phyloP scores from a whole-genome alignment of 169 alveolate species.

The Cyclospora cayetanensis region DNA sequence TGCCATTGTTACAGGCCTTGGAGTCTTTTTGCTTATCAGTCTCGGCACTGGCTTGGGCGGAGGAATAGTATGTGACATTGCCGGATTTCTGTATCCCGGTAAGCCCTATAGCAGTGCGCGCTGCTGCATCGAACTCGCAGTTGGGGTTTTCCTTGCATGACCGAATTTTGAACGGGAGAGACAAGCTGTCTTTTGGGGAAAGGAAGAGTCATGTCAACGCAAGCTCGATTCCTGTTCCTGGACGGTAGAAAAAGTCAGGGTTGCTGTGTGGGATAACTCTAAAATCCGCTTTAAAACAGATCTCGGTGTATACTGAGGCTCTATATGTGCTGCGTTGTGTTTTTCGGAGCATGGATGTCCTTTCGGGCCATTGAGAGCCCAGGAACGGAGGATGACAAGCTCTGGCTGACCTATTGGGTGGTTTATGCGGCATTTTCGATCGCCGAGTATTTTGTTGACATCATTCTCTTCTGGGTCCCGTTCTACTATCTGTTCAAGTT shows the following conservation, averaged over 20 bases:
- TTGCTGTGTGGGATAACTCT: no score
- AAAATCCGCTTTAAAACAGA: no score
- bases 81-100: conserved; percentile 50
- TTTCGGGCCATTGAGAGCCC: conserved; percentile 88
- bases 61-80: conserved; percentile 29
- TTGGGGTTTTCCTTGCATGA: no score
- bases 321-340: background rate
- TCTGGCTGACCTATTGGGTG: conserved; percentile 95
- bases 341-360: conserved; percentile 85
- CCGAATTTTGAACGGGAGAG: no score
- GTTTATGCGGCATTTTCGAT: conserved; percentile 86
- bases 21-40: background rate
- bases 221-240: no score
- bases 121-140: no score
- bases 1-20: background rate
- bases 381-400: conserved; percentile 86
- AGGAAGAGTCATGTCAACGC: no score
- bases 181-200: no score
- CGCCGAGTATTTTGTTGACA: conserved; percentile 86
- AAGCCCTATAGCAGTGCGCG: no score
- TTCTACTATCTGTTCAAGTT: conserved; percentile 89
- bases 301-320: no score
- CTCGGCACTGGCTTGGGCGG: conserved; percentile 48
- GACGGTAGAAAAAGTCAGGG: no score
- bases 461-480: conserved; percentile 90